Base-by-base conservation (phyloP, 202 grass and related monocot species). In the Dendrocalamus latiflorus region DNA sequence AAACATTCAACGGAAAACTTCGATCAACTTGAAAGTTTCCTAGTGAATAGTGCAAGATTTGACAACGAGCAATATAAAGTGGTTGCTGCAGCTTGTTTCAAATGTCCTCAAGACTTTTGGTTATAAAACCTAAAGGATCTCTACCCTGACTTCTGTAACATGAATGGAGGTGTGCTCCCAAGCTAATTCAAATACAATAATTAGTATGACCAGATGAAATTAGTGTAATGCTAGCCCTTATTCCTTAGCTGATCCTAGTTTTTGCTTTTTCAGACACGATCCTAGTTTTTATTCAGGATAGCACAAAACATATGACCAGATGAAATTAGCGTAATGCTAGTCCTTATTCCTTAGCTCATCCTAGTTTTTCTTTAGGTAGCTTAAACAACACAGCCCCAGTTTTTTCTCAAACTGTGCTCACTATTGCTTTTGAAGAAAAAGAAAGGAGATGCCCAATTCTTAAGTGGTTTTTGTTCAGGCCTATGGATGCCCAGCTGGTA, bases 401-500 rank as follows among this genome's bases (percentile, higher is more conserved):
- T 28, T 43, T 53, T 63, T 22, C 38, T n/a, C n/a, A 30, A 30
- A 10, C 8, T 16, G 7, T 50, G n/a, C n/a, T 9, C 7, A 36
- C 26, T 53, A 8, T 6, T 38, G 48, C 65, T 72, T 81, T 61
- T 9, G 33, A 42, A 79, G 13, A 53, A 36, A 61, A 47, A n/a
- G 13, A 36, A 45, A 44, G 21, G 3, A 34, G 18, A 59, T 42
- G 25, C 5, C 70, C 34, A 70, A 56, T 36, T 39, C 16, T 25
- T n/a, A 75, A 6, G 41, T 79, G 16, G 34, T 24, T 74, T 39
- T 70, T n/a, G 44, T 57, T 53, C 51, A 37, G 45, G 39, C 17
- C 36, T 76, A 61, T 44, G 54, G 53, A 70, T 63, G 38, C 15
- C 33, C 64, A 71, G 15, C 70, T 81, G 70, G 78, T 60, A 39